Evolutionary conservation across 2,329 filamentous ascomycete species (phyloP).

Genomic region (Rhytidhysteron rufulum): DNA sequence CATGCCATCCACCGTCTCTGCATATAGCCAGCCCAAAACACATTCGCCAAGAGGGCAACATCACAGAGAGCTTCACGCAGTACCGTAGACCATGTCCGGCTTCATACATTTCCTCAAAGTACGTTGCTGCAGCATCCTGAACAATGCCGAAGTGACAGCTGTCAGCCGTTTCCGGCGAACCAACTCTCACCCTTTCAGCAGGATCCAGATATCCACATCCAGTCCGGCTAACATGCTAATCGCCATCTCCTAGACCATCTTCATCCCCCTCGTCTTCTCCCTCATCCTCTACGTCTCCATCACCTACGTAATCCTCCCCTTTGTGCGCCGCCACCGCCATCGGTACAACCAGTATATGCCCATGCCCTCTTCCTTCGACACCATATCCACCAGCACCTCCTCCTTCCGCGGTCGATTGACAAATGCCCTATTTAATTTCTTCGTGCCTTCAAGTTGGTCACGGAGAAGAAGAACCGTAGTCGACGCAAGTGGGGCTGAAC

Average conservation of each 20-base stretch:
- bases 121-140: slow-evolving; percentile 3
- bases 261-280: slow-evolving; percentile 45
- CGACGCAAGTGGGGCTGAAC: slow-evolving; percentile 23
- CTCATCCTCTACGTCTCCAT: slow-evolving; percentile 40
- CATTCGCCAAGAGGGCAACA: too few relatives aligned
- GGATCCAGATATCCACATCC: too few relatives aligned
- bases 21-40: too few relatives aligned
- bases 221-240: too few relatives aligned
- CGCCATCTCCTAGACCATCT: slow-evolving; percentile 34
- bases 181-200: too few relatives aligned
- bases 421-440: slow-evolving; percentile 30
- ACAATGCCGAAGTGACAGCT: neutral
- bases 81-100: slow-evolving; percentile 31
- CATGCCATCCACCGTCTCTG: too few relatives aligned
- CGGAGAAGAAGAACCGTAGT: slow-evolving; percentile 20
- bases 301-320: slow-evolving; percentile 40
- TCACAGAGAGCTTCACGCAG: too few relatives aligned
- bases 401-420: slow-evolving; percentile 28
- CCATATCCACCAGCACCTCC: slow-evolving; percentile 20
- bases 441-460: slow-evolving; percentile 28
- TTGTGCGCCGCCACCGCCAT: slow-evolving; percentile 41
- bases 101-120: slow-evolving; percentile 34
- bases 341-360: slow-evolving; percentile 45
- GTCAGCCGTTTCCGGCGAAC: too few relatives aligned
- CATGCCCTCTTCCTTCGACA: slow-evolving; percentile 24